These are phyloP conservation scores for Inosperma sp. DNA, from an alignment of 768 basidiomycete species.

Conservation along the genomic window DNA sequence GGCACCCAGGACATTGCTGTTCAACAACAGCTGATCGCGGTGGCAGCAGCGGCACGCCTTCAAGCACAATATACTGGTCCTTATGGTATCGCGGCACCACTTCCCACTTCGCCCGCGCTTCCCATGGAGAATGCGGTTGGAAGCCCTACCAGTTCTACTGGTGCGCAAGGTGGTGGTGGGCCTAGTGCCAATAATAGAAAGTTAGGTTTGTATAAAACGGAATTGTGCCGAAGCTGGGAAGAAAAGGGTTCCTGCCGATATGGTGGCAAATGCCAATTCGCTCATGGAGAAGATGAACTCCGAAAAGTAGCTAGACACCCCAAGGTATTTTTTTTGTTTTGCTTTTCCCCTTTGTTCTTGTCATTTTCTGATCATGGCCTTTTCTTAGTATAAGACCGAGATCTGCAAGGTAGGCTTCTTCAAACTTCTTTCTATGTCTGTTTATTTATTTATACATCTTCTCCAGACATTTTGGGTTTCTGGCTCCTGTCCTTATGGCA, in stretches of 20 bases:
- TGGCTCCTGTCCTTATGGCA: constrained; percentile 89
- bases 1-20: constrained; percentile 51
- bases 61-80: constrained; percentile 60
- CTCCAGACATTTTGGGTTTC: constrained; percentile 88
- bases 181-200: constrained; percentile 92
- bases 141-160: constrained; percentile 41
- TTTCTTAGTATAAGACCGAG: constrained; percentile 80
- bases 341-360: constrained; percentile 16
- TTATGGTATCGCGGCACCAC: constrained; percentile 34
- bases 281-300: constrained; percentile 87
- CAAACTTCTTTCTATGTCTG: constrained; percentile 7
- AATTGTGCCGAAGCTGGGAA: constrained; percentile 88
- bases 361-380: constrained; percentile 15
- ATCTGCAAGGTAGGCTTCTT: constrained; percentile 70
- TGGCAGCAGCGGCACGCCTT: constrained; percentile 43
- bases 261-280: constrained; percentile 87
- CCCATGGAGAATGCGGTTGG: constrained; percentile 34
- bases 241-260: constrained; percentile 87
- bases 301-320: constrained; percentile 83
- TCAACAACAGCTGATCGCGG: constrained; percentile 43
- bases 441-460: constrained; percentile 15
- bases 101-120: constrained; percentile 23
- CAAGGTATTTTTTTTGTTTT: no score
- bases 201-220: constrained; percentile 86
- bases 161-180: constrained; percentile 42